phyloP scores from a whole-genome alignment of 2,329 filamentous ascomycete genomes.

The Ophiostoma triangulosporum region DNA sequence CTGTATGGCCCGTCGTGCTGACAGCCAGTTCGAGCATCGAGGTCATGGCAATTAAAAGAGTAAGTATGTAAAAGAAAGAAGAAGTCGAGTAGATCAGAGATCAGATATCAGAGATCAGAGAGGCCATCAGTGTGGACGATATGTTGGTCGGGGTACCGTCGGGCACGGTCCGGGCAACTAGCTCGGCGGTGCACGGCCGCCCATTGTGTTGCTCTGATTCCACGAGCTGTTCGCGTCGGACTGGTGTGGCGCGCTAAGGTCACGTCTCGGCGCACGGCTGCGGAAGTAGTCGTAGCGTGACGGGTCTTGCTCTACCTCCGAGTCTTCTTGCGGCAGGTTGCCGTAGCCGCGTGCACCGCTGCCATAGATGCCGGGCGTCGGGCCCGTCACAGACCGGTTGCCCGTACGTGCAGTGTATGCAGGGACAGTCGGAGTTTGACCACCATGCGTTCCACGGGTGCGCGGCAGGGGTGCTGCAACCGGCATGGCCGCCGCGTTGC shows the following conservation, averaged over 20 bases:
- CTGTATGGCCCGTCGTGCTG: neutral
- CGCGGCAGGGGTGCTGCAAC: constrained; percentile 17
- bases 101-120: neutral
- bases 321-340: constrained; percentile 40
- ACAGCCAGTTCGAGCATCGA: constrained; percentile 8
- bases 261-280: constrained; percentile 17
- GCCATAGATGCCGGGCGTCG: constrained; percentile 36
- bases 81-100: neutral
- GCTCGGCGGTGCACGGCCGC: constrained; percentile 6
- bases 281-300: constrained; percentile 46
- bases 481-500: constrained; percentile 39
- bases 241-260: constrained; percentile 4
- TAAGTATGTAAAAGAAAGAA: neutral
- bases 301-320: constrained; percentile 27
- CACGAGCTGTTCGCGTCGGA: constrained; percentile 1
- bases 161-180: constrained; percentile 11
- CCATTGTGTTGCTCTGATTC: constrained; percentile 8
- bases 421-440: neutral
- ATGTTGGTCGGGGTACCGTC: neutral
- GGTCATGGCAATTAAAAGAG: neutral
- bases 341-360: constrained; percentile 48
- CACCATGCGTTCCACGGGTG: neutral
- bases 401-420: neutral
- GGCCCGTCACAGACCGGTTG: constrained; percentile 10
- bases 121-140: neutral